Conservation (phyloP, 768 basidiomycete genomes). For the Podaxis sp. region DNA sequence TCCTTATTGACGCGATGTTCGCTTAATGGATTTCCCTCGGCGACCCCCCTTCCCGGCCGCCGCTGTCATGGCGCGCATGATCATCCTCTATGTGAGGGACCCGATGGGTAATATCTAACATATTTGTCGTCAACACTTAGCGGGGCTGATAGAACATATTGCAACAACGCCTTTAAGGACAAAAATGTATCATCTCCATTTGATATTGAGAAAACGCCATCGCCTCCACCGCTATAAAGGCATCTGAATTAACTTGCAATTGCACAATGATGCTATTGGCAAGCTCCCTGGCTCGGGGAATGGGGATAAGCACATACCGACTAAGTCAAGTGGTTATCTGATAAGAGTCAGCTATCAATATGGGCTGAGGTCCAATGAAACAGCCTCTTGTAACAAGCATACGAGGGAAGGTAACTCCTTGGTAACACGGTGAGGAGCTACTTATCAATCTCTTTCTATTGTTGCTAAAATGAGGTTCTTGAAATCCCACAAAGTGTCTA, state of each 20-base stretch:
- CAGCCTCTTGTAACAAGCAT: not conserved
- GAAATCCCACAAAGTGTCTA: not conserved
- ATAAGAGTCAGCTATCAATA: not conserved
- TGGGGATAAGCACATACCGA: too few relatives aligned
- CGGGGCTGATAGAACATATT: not conserved
- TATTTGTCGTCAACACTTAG: not conserved
- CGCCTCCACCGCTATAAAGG: not conserved
- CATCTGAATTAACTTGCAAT: too few relatives aligned
- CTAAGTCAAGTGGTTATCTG: not conserved
- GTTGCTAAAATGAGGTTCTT: not conserved
- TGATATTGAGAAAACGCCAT: not conserved
- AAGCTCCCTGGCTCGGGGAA: too few relatives aligned
- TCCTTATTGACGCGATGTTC: not conserved
- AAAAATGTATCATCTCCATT: not conserved
- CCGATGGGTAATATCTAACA: not conserved
- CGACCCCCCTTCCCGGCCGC: not conserved
- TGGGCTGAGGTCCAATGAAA: not conserved
- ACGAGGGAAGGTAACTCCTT: not conserved
- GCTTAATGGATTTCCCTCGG: not conserved
- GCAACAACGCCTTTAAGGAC: not conserved
- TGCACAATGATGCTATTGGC: too few relatives aligned
- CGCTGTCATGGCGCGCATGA: not conserved
- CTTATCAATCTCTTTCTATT: not conserved
- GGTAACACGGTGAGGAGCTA: not conserved
- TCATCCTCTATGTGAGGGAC: not conserved